These are phyloP conservation scores for Fusarium equiseti DNA, from an alignment of 2,329 filamentous ascomycete genomes.

Conservation along the genomic window DNA sequence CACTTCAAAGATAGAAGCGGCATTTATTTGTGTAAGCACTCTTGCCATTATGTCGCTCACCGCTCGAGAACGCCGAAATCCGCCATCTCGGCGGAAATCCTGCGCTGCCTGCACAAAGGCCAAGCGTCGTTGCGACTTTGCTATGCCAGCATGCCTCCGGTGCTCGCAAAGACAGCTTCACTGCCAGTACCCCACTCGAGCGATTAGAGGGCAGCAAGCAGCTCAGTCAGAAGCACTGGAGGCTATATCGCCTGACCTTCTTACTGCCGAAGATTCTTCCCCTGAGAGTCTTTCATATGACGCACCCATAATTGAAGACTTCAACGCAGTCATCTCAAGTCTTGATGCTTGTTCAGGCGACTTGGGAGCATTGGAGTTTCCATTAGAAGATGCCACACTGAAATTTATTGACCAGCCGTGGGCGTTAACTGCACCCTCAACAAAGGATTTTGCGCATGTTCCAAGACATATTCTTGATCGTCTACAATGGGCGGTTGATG, in stretches of 20 bases:
- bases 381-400: conserved; percentile 31
- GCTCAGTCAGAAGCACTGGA: conserved; percentile 8
- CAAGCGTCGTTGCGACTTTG: conserved; percentile 68
- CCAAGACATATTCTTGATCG: conserved; percentile 50
- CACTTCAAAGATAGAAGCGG: not conserved
- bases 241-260: conserved; percentile 16
- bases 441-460: conserved; percentile 39
- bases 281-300: conserved; percentile 8
- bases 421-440: conserved; percentile 41
- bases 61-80: conserved; percentile 56
- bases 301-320: conserved; percentile 19
- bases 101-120: conserved; percentile 68
- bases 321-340: conserved; percentile 29
- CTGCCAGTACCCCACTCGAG: conserved; percentile 60
- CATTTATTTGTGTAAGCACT: not conserved
- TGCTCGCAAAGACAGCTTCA: conserved; percentile 61
- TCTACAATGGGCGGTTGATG: conserved; percentile 60
- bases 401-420: conserved; percentile 43
- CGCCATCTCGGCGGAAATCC: conserved; percentile 65
- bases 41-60: conserved; percentile 47
- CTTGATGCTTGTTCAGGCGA: conserved; percentile 30
- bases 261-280: conserved; percentile 18
- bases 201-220: not conserved
- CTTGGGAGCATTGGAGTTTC: conserved; percentile 25
- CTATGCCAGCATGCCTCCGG: conserved; percentile 63